These are phyloP conservation scores for Wilcoxina mikolae DNA, from an alignment of 495 filamentous ascomycete species.

Conservation along the genomic window DNA sequence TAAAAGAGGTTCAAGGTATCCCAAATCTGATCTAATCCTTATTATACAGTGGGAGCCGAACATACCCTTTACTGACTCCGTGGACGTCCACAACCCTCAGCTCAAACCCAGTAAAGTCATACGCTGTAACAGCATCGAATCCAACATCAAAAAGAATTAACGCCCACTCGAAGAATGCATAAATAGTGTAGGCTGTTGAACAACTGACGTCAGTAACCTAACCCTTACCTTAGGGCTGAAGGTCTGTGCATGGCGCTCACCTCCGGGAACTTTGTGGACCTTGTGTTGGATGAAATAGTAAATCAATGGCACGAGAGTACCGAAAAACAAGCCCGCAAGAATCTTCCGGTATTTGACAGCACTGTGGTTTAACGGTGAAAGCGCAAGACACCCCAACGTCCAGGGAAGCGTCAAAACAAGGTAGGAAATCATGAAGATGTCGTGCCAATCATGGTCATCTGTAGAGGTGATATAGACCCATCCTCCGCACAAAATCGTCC, in stretches of 20 bases:
- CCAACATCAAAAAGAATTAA: constrained; percentile 88
- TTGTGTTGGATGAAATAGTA: constrained; percentile 99
- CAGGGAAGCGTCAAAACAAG: constrained; percentile 87
- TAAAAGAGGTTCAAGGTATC: constrained; percentile 38
- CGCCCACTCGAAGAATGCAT: constrained; percentile 96
- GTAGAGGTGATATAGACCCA: constrained; percentile 99
- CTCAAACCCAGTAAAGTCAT: constrained; percentile 87
- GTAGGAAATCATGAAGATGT: constrained; percentile 99
- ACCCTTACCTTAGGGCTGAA: constrained; percentile 4
- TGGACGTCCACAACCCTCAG: constrained; percentile 77
- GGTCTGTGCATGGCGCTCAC: constrained; percentile 34
- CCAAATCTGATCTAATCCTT: constrained; percentile 31
- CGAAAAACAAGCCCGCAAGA: constrained; percentile 73
- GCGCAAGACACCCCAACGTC: constrained; percentile 77
- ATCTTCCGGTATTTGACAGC: constrained; percentile 84
- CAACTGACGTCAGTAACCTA: not conserved
- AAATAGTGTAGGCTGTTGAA: constrained; percentile 78
- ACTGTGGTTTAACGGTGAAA: constrained; percentile 71
- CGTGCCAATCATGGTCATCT: constrained; percentile 96
- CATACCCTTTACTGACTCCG: constrained; percentile 96
- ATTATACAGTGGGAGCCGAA: constrained; percentile 79
- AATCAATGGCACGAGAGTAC: constrained; percentile 72
- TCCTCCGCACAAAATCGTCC: constrained; percentile 87
- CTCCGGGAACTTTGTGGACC: constrained; percentile 84
- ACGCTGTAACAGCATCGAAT: constrained; percentile 90